Base-by-base conservation (phyloP, 1,139 yeast species). In the Yueomyces sp. region DNA sequence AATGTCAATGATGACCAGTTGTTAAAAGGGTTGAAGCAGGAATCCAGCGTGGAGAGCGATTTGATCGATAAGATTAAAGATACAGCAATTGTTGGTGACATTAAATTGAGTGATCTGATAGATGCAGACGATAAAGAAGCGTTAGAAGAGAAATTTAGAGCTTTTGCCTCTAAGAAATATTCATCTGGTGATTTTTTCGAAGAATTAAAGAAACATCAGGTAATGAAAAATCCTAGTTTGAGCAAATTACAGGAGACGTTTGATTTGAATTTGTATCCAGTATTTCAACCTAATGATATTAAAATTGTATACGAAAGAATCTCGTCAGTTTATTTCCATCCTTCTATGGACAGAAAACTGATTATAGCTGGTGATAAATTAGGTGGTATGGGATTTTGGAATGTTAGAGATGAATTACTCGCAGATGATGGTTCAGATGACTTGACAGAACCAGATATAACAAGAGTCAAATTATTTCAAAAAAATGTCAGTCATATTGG, bases 351-450 rank as follows among this genome's bases (percentile, higher is more conserved):
- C 0, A 77, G 78, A 50, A 69, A 83, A 49, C 58, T 91, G 3
- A 70, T 86, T 2, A 60, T 84, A 37, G 96, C 89, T 0, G 97
- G 96, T 40, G 97, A 91, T 62, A 84, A 87, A 26, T 66, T 68
- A 19, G 97, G 97, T 4, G 74, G 78, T 49, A 63, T 87, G 41
- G 96, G 96, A 0, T 69, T 89, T n/a, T 91, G 96, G 96, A 79
- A 89, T 36, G 80, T 83, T 1, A 77, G 76, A 48, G 54, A 55
- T 27, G 53, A 50, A 36, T 51, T 52, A 2, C 41, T 50, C 8
- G 44, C 47, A 2, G 50, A 46, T 28, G 49, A 51, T 25, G 76
- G 70, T 36, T 69, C 67, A 9, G 66, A 55, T 27, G 66, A 57
- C 27, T 60, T 62, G 26, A 70, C 65, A 6, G 70, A 67, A 8